These are phyloP conservation scores for Dryas octopetala DNA, from an alignment of 306 rosid species.

Conservation along the genomic window DNA sequence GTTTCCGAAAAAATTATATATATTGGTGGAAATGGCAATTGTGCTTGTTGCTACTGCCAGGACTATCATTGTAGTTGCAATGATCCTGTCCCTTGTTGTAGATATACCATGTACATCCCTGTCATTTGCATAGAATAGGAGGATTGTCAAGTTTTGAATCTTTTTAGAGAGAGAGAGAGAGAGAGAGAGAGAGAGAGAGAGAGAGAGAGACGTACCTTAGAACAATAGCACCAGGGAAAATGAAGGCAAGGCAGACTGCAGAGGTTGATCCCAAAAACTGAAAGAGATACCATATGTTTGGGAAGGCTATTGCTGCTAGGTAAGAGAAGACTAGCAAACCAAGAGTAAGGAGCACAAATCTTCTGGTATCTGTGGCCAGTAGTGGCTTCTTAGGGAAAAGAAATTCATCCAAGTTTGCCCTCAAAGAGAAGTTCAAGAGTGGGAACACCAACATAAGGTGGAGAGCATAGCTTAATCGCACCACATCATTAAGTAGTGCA, in stretches of 20 bases:
- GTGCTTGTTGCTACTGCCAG: constrained; percentile 63
- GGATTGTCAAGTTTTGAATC: background rate
- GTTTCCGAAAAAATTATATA: constrained; percentile 39
- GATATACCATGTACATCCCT: constrained; percentile 83
- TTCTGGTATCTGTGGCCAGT: constrained; percentile 55
- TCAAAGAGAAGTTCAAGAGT: constrained; percentile 71
- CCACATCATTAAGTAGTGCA: constrained; percentile 56
- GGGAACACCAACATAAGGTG: constrained; percentile 93
- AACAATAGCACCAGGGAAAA: constrained; percentile 81
- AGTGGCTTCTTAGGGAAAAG: constrained; percentile 58
- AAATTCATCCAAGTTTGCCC: constrained; percentile 78
- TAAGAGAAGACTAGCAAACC: constrained; percentile 56
- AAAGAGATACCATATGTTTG: constrained; percentile 86
- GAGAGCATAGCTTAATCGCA: constrained; percentile 83
- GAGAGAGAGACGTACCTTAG: constrained; percentile 51
- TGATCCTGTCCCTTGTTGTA: constrained; percentile 54
- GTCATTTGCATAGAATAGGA: constrained; percentile 19
- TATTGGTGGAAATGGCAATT: constrained; percentile 74
- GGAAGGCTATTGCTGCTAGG: constrained; percentile 80
- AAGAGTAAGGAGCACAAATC: constrained; percentile 66
- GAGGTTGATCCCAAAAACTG: constrained; percentile 87
- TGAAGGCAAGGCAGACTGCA: constrained; percentile 79
- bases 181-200: constrained; percentile 10
- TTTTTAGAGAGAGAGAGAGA: background rate
- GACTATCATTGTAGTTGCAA: constrained; percentile 61